Conservation (phyloP, 345 rosid genomes). For the Euclidium syriacum region DNA sequence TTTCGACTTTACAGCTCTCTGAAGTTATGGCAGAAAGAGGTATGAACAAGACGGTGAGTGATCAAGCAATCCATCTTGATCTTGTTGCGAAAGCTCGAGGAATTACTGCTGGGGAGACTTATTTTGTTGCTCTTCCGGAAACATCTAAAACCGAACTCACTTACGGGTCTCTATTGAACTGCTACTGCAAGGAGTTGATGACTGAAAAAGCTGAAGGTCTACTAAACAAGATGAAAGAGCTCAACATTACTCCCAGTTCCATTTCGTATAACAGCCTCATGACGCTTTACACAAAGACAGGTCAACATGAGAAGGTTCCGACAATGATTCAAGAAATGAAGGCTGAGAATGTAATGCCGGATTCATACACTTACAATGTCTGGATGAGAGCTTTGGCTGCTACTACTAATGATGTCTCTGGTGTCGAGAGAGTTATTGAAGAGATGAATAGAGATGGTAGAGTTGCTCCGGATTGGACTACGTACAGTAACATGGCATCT, state of each 20-base stretch:
- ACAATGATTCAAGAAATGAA: conserved; percentile 82
- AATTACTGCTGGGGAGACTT: conserved; percentile 68
- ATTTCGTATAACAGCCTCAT: conserved; percentile 88
- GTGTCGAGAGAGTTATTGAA: conserved; percentile 77
- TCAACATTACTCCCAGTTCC: conserved; percentile 54
- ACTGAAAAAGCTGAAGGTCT: conserved; percentile 76
- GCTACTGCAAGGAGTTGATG: conserved; percentile 82
- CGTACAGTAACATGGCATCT: conserved; percentile 82
- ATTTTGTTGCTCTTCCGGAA: conserved; percentile 77
- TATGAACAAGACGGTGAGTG: conserved; percentile 89
- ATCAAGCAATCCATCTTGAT: conserved; percentile 97
- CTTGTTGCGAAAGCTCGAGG: conserved; percentile 79
- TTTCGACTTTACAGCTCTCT: conserved; percentile 53
- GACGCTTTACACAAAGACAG: conserved; percentile 75
- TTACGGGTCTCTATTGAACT: conserved; percentile 81
- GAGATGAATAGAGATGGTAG: conserved; percentile 89
- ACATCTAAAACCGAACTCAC: conserved; percentile 65
- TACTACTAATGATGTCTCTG: conserved; percentile 53
- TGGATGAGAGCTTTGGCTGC: conserved; percentile 98
- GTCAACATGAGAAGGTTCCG: conserved; percentile 59
- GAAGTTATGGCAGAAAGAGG: conserved; percentile 72
- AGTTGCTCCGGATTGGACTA: conserved; percentile 86
- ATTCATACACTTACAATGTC: conserved; percentile 67
- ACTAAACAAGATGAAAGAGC: conserved; percentile 87
- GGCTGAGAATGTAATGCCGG: conserved; percentile 49